A percentile compares a stretch with the other conserved stretches of the same genome.
Evolutionary conservation across 140 eudicot genomes (phyloP).

Genomic region (Flaveria floridana): DNA sequence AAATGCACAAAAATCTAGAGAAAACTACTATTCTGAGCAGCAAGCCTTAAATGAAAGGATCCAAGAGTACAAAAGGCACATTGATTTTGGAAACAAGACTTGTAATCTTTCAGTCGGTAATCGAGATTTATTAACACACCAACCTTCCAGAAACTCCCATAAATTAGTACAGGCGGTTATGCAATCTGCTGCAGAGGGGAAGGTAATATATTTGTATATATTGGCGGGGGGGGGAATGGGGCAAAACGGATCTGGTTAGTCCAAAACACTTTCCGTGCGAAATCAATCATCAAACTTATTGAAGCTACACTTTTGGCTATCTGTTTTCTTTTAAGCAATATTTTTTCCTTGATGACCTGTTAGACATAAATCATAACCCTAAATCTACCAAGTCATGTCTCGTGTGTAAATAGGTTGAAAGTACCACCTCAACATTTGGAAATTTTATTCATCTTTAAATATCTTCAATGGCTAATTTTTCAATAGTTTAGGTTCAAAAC

Average conservation of each 20-base stretch:
- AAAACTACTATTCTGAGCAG: conserved; percentile 65
- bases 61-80: conserved; percentile 71
- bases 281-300: conserved; percentile 10
- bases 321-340: background rate
- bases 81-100: conserved; percentile 59
- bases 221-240: background rate
- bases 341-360: background rate
- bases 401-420: background rate
- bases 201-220: conserved; percentile 50
- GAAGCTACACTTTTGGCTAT: background rate
- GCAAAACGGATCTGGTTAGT: background rate
- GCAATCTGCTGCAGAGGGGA: conserved; percentile 81
- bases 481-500: conserved; percentile 92
- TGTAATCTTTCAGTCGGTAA: conserved; percentile 38
- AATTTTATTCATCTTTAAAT: background rate
- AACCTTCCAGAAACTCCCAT: conserved; percentile 56
- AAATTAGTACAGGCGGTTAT: conserved; percentile 82
- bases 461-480: conserved; percentile 45
- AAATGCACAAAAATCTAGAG: conserved; percentile 66
- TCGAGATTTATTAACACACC: conserved; percentile 40
- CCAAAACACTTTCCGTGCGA: background rate
- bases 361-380: background rate
- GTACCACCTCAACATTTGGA: background rate
- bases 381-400: background rate
- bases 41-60: conserved; percentile 69